phyloP scores from a whole-genome alignment of 164 flowering plant genomes.

The Brasenia schreberi region DNA sequence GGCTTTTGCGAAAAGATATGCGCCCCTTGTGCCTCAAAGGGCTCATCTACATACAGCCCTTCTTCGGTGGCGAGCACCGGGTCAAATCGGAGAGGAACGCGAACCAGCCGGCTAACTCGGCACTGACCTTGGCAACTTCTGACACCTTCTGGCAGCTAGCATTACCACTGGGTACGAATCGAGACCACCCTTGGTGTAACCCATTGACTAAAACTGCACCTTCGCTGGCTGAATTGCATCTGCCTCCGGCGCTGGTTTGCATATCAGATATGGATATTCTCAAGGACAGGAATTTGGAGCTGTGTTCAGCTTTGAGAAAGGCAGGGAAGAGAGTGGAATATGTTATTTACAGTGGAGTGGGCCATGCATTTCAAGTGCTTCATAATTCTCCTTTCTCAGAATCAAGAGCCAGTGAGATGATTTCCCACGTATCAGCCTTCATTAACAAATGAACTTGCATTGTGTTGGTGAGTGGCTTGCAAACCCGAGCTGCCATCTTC shows the following conservation, averaged over 20 bases:
- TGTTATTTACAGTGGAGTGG: constrained; percentile 31
- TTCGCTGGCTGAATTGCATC: constrained; percentile 9
- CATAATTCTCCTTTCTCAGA: constrained; percentile 23
- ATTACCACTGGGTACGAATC: constrained; percentile 26
- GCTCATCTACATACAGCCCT: constrained; percentile 33
- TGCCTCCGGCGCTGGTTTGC: constrained; percentile 26
- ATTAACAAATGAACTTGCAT: constrained; percentile 6
- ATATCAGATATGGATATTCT: constrained; percentile 39
- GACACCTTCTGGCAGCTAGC: constrained; percentile 40
- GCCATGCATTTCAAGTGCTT: constrained; percentile 50
- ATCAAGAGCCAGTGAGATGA: constrained; percentile 24
- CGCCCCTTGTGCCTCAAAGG: constrained; percentile 23
- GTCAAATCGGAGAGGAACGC: constrained; percentile 24
- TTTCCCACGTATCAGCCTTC: constrained; percentile 26
- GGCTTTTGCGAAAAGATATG: constrained; percentile 1
- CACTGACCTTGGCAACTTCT: constrained; percentile 22
- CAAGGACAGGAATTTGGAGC: constrained; percentile 37
- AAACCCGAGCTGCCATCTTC: too few species aligned
- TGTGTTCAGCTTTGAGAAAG: constrained; percentile 22
- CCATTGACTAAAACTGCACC: constrained; percentile 13
- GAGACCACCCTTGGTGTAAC: constrained; percentile 45
- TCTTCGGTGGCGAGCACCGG: constrained; percentile 43
- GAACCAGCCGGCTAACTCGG: constrained; percentile 25
- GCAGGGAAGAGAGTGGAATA: constrained; percentile 29
- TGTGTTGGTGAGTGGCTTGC: too few species aligned